Percentiles rank a stretch among this genome's conserved stretches.
Evolutionary conservation across 768 basidiomycete genomes (phyloP).

Genomic region (Russula virescens): DNA sequence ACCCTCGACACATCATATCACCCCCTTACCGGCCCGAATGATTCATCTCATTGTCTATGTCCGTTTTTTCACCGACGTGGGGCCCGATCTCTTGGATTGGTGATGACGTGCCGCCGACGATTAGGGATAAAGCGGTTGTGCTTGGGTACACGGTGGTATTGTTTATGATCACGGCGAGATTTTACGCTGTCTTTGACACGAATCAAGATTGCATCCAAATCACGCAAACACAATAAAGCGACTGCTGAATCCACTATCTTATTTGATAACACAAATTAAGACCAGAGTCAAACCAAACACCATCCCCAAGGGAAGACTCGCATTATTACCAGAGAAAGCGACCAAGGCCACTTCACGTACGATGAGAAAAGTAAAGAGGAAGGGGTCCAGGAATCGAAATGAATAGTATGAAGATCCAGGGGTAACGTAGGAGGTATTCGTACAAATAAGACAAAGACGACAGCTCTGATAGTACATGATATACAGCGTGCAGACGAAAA

Average conservation of each 20-base stretch:
- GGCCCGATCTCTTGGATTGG: no score
- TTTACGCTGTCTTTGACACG: no score
- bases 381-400: background rate
- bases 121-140: no score
- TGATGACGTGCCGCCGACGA: no score
- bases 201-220: background rate
- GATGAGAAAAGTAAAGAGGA: background rate
- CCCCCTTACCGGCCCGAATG: no score
- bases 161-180: no score
- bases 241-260: background rate
- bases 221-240: background rate
- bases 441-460: slow-evolving; percentile 21
- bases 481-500: slow-evolving; percentile 17
- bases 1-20: no score
- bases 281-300: slow-evolving; percentile 1
- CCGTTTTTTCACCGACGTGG: no score
- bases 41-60: no score
- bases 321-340: slow-evolving; percentile 15
- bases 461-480: slow-evolving; percentile 20
- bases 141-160: no score
- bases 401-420: slow-evolving; percentile 21
- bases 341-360: background rate
- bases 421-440: slow-evolving; percentile 23
- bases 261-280: slow-evolving; percentile 4
- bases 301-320: slow-evolving; percentile 9